These are phyloP conservation scores for Aspergillus eucalypticola DNA, from an alignment of 2,329 filamentous ascomycete species.

Conservation along the genomic window DNA sequence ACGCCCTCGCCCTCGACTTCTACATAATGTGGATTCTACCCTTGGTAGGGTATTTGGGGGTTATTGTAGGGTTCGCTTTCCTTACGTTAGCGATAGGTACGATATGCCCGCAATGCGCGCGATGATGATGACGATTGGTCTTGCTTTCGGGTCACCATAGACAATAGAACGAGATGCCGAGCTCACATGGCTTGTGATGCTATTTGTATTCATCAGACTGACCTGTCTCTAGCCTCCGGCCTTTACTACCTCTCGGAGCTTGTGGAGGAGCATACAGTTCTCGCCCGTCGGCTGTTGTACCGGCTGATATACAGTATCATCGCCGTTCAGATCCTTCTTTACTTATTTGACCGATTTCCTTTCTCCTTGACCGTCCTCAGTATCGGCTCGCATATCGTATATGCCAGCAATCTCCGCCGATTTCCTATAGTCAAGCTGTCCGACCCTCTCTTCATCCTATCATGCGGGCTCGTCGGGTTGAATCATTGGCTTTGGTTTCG, in stretches of 20 bases:
- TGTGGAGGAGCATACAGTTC: constrained; percentile 94
- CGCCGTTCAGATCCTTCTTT: constrained; percentile 70
- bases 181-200: too few species aligned
- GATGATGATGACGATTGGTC: not conserved
- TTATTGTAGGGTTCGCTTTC: constrained; percentile 87
- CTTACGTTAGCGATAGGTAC: constrained; percentile 87
- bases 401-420: constrained; percentile 79
- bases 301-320: constrained; percentile 84
- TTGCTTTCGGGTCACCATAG: not conserved
- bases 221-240: constrained; percentile 70
- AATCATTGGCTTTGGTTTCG: constrained; percentile 98
- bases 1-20: not conserved
- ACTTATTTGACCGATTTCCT: constrained; percentile 82
- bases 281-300: constrained; percentile 83
- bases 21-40: constrained; percentile 89
- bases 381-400: constrained; percentile 78
- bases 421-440: constrained; percentile 79
- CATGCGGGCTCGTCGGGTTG: constrained; percentile 78
- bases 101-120: not conserved
- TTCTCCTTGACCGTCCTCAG: constrained; percentile 71
- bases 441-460: constrained; percentile 81
- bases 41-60: constrained; percentile 83
- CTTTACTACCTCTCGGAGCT: constrained; percentile 98
- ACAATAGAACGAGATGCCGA: not conserved
- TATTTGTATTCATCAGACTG: constrained; percentile 2